Evolutionary conservation across 2,329 filamentous ascomycete species (phyloP), one percentile per base, ranked within the genome.

Genomic region (Periconia digitata): DNA sequence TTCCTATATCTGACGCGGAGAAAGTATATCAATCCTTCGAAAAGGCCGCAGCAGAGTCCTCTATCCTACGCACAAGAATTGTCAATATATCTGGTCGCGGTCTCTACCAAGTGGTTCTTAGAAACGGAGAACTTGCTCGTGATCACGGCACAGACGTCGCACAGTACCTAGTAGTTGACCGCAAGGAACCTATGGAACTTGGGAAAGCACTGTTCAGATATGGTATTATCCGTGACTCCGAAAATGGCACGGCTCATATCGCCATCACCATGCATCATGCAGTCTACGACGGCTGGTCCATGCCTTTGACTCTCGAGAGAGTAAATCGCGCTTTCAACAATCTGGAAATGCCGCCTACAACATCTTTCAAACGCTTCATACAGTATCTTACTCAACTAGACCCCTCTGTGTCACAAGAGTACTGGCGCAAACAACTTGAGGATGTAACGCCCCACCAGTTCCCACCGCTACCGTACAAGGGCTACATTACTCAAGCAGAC

Each of bases 221-320:
- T 41, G 72, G 66, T 10, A 54, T 76, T 8, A 53, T 73, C 5
- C 61, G 54, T 15, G 48, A 64, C 21, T 34, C 44, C 5, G 54
- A 41, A 18, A 57, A 39, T 20, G 59, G 58, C 17, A 62, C 62
- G 20, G 55, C 55, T 2, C 72, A 76, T 53, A 75, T 81, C 16
- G 69, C 79, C 3, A 77, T 76, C 67, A 76, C 75, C 0, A 72
- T 78, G 43, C 78, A 81, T 48, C 78, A 81, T 44, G 76, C 76
- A 5, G 64, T 81, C 1, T 81, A 80, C 50, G 79, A 81, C 60
- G 79, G 78, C 8, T 73, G 70, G 70, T 72, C 69, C 1, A 67
- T 69, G 60, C 68, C 69, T 21, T 56, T 72, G 3, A 59, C 71
- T 2, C 57, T 72, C 17, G 67, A 71, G 6, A 58, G 60, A 22